These are phyloP conservation scores for Yarrowia keelungensis DNA, from an alignment of 805 yeast genomes.

Conservation along the genomic window DNA sequence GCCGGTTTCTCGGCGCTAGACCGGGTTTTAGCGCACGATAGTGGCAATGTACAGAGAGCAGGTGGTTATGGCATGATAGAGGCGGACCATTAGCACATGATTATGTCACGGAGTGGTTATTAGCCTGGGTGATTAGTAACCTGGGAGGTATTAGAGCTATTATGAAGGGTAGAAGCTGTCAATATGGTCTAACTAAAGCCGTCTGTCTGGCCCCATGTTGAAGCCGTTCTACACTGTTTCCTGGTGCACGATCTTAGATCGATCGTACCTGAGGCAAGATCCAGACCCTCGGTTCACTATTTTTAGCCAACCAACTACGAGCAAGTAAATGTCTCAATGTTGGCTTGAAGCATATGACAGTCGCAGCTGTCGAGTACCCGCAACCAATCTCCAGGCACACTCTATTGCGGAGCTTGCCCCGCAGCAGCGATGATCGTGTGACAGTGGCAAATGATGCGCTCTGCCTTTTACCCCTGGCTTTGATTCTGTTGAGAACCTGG, in stretches of 20 bases:
- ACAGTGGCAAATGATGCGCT: constrained; percentile 8
- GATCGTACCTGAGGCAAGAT: background rate
- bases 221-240: too few relatives aligned
- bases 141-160: too few relatives aligned
- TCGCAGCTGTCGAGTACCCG: constrained; percentile 19
- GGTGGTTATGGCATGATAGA: too few relatives aligned
- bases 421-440: constrained; percentile 9
- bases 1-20: background rate
- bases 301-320: constrained; percentile 15
- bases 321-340: background rate
- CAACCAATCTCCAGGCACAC: background rate
- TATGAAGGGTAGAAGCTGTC: too few relatives aligned
- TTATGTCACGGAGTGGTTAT: too few relatives aligned
- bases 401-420: constrained; percentile 6
- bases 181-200: too few relatives aligned
- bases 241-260: too few relatives aligned
- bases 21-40: background rate
- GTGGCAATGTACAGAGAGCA: too few relatives aligned
- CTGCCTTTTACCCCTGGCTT: constrained; percentile 6
- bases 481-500: background rate
- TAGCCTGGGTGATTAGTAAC: too few relatives aligned
- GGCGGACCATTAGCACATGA: background rate
- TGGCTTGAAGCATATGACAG: background rate
- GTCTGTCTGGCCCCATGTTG: too few relatives aligned
- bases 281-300: background rate